Evolutionary conservation across 495 filamentous ascomycete genomes (phyloP), one percentile per base, ranked within the genome.

Genomic region (Ramalina intermedia): DNA sequence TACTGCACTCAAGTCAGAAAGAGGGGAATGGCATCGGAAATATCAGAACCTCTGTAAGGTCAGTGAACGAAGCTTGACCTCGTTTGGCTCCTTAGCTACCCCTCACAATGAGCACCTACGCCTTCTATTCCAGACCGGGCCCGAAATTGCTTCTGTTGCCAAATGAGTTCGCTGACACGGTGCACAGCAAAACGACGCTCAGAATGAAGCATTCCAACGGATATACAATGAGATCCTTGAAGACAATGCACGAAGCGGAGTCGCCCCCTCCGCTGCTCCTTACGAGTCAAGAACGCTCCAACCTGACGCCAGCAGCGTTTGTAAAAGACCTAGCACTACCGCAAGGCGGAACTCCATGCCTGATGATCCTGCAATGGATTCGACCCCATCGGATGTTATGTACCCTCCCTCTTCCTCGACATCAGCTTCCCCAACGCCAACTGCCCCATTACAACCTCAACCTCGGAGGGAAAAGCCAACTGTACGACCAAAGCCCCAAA

Each of bases 221-320:
- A 78, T 87, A 49, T 84, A 82, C 61, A 63, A 74, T 2, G 69
- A 78, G 23, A 89, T 90, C 53, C 71, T 75, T 45, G 74, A 77
- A 26, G 77, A 87, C 55, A 86, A 86, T 55, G 54, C 56, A 18
- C 68, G 67, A 46, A 77, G 61, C 29, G 78, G 79, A 8, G 63
- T 75, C 14, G 46, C 14, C 24, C 50, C 53, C 20, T 24, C 37
- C 20, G 37, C 38, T 8, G 37, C 29, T 43, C 26, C 13, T 41
- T 38, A 24, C 37, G 20, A 49, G 47, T 41, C 20, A 2, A 17
- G 23, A n/a, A 33, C 7, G 37, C 20, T 33, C 23, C 27, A 29
- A 13, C 9, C 16, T 38, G 17, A 14, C 21, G n/a, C 0, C 18
- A 43, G 23, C n/a, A 5, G 14, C 6, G 41, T 2, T 43, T 5